phyloP scores from a whole-genome alignment of 2,329 filamentous ascomycete genomes.

The Coniochaeta sp. region DNA sequence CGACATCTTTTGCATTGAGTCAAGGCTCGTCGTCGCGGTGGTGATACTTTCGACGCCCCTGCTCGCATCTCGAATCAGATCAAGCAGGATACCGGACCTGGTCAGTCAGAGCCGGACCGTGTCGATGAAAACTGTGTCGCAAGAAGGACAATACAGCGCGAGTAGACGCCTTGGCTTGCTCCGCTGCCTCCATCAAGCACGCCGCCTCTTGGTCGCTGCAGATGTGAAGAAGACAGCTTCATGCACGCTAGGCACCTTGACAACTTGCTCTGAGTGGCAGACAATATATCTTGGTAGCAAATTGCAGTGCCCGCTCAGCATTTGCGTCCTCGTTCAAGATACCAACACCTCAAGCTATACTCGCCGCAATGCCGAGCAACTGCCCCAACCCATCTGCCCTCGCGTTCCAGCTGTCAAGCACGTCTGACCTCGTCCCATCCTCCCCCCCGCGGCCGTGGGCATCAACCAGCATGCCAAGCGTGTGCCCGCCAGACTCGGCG shows the following conservation, averaged over 20 bases:
- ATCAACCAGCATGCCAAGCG: neutral
- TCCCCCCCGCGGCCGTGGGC: neutral
- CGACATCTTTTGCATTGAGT: neutral
- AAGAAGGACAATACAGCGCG: neutral
- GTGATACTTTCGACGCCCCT: neutral
- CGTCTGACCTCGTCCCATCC: neutral
- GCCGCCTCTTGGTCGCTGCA: too few relatives aligned
- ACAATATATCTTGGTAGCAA: too few relatives aligned
- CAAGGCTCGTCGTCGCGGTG: neutral
- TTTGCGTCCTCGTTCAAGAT: too few relatives aligned
- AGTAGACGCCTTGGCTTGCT: too few relatives aligned
- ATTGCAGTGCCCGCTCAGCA: too few relatives aligned
- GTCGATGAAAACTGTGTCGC: neutral
- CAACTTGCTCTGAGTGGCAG: too few relatives aligned
- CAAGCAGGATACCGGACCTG: neutral
- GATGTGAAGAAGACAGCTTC: too few relatives aligned
- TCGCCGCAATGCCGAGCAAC: neutral
- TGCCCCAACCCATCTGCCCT: neutral
- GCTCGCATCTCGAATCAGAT: neutral
- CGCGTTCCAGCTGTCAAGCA: neutral
- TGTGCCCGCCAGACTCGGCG: neutral
- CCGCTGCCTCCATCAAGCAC: too few relatives aligned
- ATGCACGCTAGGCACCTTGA: too few relatives aligned
- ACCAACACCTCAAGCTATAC: neutral
- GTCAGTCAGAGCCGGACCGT: neutral